Conservation (phyloP, 768 basidiomycete species). For the Megacollybia marginata region DNA sequence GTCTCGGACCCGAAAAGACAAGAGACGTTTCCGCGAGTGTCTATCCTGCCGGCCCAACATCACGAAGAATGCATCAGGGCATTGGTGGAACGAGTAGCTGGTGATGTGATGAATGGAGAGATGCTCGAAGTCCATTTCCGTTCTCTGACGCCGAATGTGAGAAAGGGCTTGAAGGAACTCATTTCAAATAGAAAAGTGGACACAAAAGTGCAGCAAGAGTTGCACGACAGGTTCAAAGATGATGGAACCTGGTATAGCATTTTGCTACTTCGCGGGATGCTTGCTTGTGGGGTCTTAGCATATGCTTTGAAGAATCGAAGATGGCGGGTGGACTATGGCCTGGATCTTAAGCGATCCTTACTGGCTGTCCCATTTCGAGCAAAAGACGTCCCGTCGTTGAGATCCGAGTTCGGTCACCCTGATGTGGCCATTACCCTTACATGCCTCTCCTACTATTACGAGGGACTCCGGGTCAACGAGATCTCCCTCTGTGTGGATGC, state of each 20-base stretch:
- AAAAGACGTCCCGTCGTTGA: constrained; percentile 37
- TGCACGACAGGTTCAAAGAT: constrained; percentile 9
- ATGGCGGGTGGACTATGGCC: constrained; percentile 48
- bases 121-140: constrained; percentile 12
- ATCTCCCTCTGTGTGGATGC: constrained; percentile 27
- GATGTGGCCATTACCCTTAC: constrained; percentile 40
- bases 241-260: constrained; percentile 26
- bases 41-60: too few species aligned
- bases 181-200: constrained; percentile 10
- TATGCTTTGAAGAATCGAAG: constrained; percentile 29
- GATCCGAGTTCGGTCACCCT: constrained; percentile 47
- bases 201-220: constrained; percentile 1
- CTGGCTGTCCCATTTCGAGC: constrained; percentile 50
- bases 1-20: too few species aligned
- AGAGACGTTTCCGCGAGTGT: too few species aligned
- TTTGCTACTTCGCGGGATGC: constrained; percentile 37
- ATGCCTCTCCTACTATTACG: constrained; percentile 42
- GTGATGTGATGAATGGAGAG: constrained; percentile 12
- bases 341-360: constrained; percentile 31
- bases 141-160: constrained; percentile 9
- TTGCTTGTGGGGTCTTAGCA: constrained; percentile 32
- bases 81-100: constrained; percentile 10
- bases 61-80: background rate
- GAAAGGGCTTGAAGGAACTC: constrained; percentile 12
- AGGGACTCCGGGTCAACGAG: constrained; percentile 32